These are phyloP conservation scores for Lepidium aucheri DNA, from an alignment of 345 rosid species.

Conservation along the genomic window DNA sequence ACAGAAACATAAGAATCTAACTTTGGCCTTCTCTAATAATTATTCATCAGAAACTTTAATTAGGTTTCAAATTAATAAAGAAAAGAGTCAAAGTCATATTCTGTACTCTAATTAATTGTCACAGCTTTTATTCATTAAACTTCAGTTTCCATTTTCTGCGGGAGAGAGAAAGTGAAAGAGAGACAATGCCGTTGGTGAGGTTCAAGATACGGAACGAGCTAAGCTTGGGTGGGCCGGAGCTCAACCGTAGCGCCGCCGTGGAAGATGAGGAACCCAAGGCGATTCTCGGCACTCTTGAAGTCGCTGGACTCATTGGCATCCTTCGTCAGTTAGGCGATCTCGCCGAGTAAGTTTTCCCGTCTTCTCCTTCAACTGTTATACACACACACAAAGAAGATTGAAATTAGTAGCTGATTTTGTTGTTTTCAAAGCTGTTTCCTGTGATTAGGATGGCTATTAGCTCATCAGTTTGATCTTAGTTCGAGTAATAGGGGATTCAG, in stretches of 20 bases:
- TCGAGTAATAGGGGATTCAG: background rate
- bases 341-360: constrained; percentile 57
- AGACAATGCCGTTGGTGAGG: constrained; percentile 80
- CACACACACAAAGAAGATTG: background rate
- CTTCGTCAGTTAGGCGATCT: constrained; percentile 98
- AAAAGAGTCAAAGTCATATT: constrained; percentile 1
- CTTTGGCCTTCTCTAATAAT: constrained; percentile 13
- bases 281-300: constrained; percentile 69
- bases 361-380: background rate
- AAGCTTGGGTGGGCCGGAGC: constrained; percentile 59
- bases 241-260: constrained; percentile 38
- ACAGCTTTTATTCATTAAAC: background rate
- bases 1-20: constrained; percentile 21
- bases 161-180: background rate
- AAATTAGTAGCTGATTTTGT: background rate
- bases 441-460: constrained; percentile 2
- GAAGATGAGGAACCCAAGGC: constrained; percentile 80
- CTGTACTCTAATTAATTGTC: background rate
- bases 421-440: background rate
- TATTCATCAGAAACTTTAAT: constrained; percentile 18
- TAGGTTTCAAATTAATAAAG: constrained; percentile 9
- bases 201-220: constrained; percentile 68
- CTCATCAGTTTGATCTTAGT: background rate
- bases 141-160: background rate
- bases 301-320: constrained; percentile 90